Evolutionary conservation across 768 basidiomycete species (phyloP).

Genomic region (Mycena pura): DNA sequence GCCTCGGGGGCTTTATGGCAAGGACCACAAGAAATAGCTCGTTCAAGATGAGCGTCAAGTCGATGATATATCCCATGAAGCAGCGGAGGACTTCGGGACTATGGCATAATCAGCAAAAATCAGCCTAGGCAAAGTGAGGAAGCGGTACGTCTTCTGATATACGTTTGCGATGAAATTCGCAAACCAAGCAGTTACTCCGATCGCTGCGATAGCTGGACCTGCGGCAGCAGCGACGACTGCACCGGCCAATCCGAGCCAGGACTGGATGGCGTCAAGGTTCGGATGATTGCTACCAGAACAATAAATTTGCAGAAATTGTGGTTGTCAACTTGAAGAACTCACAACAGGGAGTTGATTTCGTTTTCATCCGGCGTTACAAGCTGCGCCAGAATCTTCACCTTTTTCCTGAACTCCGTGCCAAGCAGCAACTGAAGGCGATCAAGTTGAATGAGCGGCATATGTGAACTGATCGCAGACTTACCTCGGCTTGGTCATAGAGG

Average conservation of each 20-base stretch:
- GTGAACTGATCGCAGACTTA: not conserved
- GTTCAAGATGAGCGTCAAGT: slow-evolving; percentile 10
- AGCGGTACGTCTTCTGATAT: not conserved
- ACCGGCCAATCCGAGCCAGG: not conserved
- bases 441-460: not conserved
- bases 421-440: not conserved
- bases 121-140: not conserved
- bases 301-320: not conserved
- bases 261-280: not conserved
- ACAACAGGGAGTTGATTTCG: slow-evolving; percentile 7
- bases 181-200: not conserved
- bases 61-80: slow-evolving; percentile 10
- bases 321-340: not conserved
- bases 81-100: slow-evolving; percentile 6
- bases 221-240: not conserved
- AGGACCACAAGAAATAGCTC: slow-evolving; percentile 1
- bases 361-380: slow-evolving; percentile 1
- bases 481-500: not conserved
- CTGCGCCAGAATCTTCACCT: not conserved
- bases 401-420: not conserved
- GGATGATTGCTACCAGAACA: not conserved
- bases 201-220: slow-evolving; percentile 1
- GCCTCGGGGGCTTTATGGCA: not conserved
- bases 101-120: not conserved
- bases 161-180: not conserved